Base-by-base conservation (phyloP, 805 yeast species). In the Ogataea thermomethanolica region DNA sequence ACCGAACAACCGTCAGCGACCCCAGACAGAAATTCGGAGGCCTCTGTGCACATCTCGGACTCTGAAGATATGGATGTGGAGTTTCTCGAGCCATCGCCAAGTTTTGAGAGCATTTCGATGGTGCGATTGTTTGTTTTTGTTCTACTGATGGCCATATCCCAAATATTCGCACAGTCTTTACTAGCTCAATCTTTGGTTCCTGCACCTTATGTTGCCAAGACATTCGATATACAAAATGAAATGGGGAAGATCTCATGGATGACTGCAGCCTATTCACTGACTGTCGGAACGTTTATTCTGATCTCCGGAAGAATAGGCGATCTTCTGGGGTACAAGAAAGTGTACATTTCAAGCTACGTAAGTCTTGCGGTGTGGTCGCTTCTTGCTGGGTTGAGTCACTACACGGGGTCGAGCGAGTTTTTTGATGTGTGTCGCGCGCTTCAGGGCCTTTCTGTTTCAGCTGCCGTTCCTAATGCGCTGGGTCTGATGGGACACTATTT, bases 241-340 rank as follows among this genome's bases (percentile, higher is more conserved):
- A 51, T 56, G 11, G 69, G 65, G 7, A 60, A 67, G 35, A 67
- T 71, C 41, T 67, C 68, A 3, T 81, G 95, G 93, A 76, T 78
- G 54, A 71, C 79, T 69, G 88, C 89, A 1, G 74, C 86, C 0
- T 82, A 76, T 55, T 79, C 87, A 0, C 61, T 84, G 39, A 77
- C 87, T 0, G 76, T 82, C 5, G 91, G 91, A 9, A 81, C 91
- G 0, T 78, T 84, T 46, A 83, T 84, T 36, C 58, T 84, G 26
- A 65, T 79, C 4, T 73, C 83, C 26, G 93, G 93, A 7, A 69
- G 80, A 35, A 54, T 82, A 33, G 93, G 95, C 25, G 95, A 84
- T 53, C 64, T 83, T 9, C 77, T 75, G 49, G 93, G 93, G 0
- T 65, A 81, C 38, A 79, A 77, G 43, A 62, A 56, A 29, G 59